Base-by-base conservation (phyloP, 495 filamentous ascomycete species). In the Astrothelium subdiscretum region DNA sequence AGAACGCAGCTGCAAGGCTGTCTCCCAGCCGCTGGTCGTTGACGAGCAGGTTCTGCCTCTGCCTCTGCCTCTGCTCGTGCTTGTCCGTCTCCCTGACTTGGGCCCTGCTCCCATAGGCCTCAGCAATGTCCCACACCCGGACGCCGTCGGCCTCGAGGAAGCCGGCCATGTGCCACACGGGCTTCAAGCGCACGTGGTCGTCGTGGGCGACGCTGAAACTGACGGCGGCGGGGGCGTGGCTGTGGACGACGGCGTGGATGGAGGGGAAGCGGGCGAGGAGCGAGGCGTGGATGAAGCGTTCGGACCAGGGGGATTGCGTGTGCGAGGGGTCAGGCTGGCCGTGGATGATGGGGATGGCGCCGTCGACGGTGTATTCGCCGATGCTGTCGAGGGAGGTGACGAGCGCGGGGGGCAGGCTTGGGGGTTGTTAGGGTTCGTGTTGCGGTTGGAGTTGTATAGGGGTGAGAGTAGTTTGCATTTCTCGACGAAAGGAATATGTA, bases 281-380 rank as follows among this genome's bases (percentile, higher is more conserved):
- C 52, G 66, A 64, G 62, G 64, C 66, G 59, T 75, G 73, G 59
- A 75, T 72, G 66, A 65, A 69, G 15, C 73, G 66, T 58, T 75
- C 73, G 5, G 66, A 38, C 44, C 66, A 75, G 15, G 63, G 52
- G 10, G 63, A 67, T 26, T 69, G 59, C 27, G 66, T 62, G 59
- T 72, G 65, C 35, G 35, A 38, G 1, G 35, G 15, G 35, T 38
- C 35, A 15, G 35, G 15, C n/a, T n/a, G 35, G 8, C 35, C 35
- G 8, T 38, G 35, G 35, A 38, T 38, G n/a, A 72, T 67, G 0
- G 68, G 63, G 18, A n/a, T 64, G 31, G 66, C 71, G 57, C 72
- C 70, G 29, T 65, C 64, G 57, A 75, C 64, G 22, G 65, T 65
- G 63, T 74, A 74, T 60, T 74, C 71, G 35, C 72, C 60, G 1